Percentiles rank a stretch among this genome's conserved stretches.
phyloP scores from a whole-genome alignment of 331 rosid genomes.

The Quercus phellos region DNA sequence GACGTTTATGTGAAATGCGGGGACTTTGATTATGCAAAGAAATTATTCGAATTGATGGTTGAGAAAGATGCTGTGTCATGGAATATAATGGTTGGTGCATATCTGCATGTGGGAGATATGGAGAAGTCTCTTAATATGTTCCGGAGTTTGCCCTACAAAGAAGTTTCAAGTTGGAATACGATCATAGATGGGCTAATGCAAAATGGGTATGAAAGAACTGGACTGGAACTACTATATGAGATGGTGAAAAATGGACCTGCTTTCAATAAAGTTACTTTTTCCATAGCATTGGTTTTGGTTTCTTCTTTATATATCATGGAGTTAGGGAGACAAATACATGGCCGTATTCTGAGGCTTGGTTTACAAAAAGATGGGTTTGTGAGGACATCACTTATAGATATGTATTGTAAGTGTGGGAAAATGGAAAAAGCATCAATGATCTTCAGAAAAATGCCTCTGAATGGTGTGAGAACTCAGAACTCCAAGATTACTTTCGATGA shows the following conservation, averaged over 20 bases:
- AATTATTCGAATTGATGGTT: constrained; percentile 47
- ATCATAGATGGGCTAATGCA: constrained; percentile 65
- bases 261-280: constrained; percentile 49
- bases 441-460: constrained; percentile 42
- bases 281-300: constrained; percentile 68
- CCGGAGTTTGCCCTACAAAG: constrained; percentile 51
- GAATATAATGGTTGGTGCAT: constrained; percentile 67
- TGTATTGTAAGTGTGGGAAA: constrained; percentile 67
- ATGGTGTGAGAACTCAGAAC: constrained; percentile 17
- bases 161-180: constrained; percentile 81
- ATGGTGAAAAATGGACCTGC: constrained; percentile 51
- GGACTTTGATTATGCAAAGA: constrained; percentile 45
- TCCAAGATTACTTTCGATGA: constrained; percentile 29
- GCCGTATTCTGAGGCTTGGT: constrained; percentile 43
- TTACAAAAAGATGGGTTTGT: constrained; percentile 47
- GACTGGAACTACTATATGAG: constrained; percentile 53
- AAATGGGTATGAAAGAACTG: constrained; percentile 42
- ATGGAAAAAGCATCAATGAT: constrained; percentile 57
- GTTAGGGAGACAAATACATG: constrained; percentile 82
- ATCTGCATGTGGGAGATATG: constrained; percentile 47
- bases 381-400: constrained; percentile 65
- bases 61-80: constrained; percentile 50
- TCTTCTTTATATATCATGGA: constrained; percentile 50
- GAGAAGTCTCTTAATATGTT: constrained; percentile 60
- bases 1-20: constrained; percentile 73